Evolutionary conservation across 352 stramenopile species (phyloP), one percentile per base, ranked within the genome.

Genomic region (Saprolegnia diclina): DNA sequence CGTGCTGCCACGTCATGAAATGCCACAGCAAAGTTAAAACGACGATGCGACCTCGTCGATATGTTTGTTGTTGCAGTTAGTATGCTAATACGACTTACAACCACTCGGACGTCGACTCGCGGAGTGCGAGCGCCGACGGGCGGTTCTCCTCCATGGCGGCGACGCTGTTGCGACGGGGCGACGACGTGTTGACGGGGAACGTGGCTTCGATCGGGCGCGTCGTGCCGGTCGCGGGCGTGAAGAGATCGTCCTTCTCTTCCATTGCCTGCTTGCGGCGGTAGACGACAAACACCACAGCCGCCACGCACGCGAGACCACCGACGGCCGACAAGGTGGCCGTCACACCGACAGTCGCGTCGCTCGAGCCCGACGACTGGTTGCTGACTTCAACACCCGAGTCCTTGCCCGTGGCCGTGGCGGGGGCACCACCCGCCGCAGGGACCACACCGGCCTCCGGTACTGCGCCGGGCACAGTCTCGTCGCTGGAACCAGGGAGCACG

Each of bases 281-380:
- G 35, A 69, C 63, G 18, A 63, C 63, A 53, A 61, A 57, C 11
- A 69, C 19, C 7, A 52, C 63, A 46, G 45, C 32, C n/a, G 63
- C 63, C 14, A 52, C 63, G 21, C 46, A 35, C 18, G 45, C 44
- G 38, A 69, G 38, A 24, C 52, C 52, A 11, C 52, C 52, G n/a
- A 59, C 52, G 13, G 52, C 52, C 24, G 52, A 59, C 11, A 59
- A n/a, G 13, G 52, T 59, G 13, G 52, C 52, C 16, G 52, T 59
- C 11, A 59, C 13, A 59, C 52, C 52, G 35, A 59, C 52, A 1
- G 13, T 59, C 11, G 52, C 52, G 21, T 44, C 35, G 21, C 42
- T 32, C 6, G 3, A 56, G 4, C 18, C 59, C 11, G 63, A 29
- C 37, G 63, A 44, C 53, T 42, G 19, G 22, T 61, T 69, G 61